phyloP scores from a whole-genome alignment of 2,329 filamentous ascomycete species.

The Apiospora malaysiana region DNA sequence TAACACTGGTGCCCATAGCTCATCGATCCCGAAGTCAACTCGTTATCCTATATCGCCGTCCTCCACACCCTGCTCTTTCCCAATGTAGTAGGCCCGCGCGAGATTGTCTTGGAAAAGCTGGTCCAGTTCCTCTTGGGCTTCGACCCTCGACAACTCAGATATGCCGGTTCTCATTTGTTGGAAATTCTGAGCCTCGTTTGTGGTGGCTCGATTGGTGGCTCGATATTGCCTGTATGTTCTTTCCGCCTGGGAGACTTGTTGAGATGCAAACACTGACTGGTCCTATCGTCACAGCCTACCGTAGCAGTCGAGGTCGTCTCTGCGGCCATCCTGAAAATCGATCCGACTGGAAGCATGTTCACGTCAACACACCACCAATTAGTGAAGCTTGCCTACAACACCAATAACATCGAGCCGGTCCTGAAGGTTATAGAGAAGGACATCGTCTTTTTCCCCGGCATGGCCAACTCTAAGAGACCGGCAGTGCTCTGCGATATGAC shows the following conservation, averaged over 20 bases:
- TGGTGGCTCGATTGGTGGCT: constrained; percentile 44
- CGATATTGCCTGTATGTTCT: constrained; percentile 40
- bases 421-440: constrained; percentile 68
- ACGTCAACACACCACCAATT: constrained; percentile 68
- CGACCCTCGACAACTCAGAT: constrained; percentile 58
- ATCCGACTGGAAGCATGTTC: constrained; percentile 70
- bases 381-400: constrained; percentile 63
- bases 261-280: not conserved
- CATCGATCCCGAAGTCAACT: constrained; percentile 54
- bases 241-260: constrained; percentile 46
- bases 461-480: constrained; percentile 43
- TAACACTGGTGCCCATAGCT: constrained; percentile 41
- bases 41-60: constrained; percentile 57
- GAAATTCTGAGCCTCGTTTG: constrained; percentile 50
- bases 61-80: constrained; percentile 47
- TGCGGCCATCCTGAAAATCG: constrained; percentile 66
- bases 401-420: constrained; percentile 58
- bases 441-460: constrained; percentile 69
- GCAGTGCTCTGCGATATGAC: constrained; percentile 52
- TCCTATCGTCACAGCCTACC: constrained; percentile 44
- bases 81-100: constrained; percentile 34
- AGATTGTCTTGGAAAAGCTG: constrained; percentile 47
- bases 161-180: constrained; percentile 51
- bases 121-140: constrained; percentile 55
- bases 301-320: constrained; percentile 53